Evolutionary conservation across 768 basidiomycete genomes (phyloP).

Genomic region (Mycena galopus): DNA sequence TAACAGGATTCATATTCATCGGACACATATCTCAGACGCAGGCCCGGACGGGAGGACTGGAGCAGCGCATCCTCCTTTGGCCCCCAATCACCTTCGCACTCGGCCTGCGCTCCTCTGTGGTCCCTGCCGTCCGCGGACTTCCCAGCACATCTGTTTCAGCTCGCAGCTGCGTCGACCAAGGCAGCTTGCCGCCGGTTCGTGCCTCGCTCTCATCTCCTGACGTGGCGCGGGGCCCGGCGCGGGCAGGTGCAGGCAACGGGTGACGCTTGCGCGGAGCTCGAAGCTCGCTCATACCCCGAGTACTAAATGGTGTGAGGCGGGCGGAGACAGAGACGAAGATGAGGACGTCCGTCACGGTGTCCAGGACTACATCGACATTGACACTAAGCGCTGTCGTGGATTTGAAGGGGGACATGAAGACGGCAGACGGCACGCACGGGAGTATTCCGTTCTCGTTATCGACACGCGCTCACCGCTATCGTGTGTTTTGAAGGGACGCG

Average conservation of each 20-base stretch:
- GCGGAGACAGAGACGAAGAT: not conserved
- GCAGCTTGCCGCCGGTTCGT: not conserved
- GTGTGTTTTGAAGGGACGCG: not conserved
- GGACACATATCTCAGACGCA: not conserved
- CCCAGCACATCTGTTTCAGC: not conserved
- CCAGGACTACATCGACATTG: not conserved
- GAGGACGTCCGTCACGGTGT: not conserved
- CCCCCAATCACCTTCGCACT: not conserved
- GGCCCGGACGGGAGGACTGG: not conserved
- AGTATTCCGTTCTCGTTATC: not conserved
- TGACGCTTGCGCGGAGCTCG: not conserved
- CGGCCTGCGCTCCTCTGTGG: not conserved
- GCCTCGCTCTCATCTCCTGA: not conserved
- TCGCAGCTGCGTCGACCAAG: constrained; percentile 1
- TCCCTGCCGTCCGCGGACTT: not conserved
- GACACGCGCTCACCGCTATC: not conserved
- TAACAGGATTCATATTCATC: not conserved
- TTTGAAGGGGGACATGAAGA: not conserved
- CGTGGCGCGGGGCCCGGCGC: not conserved
- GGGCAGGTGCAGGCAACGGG: not conserved
- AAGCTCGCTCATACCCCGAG: not conserved
- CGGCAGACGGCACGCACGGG: not conserved
- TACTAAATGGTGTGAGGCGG: not conserved
- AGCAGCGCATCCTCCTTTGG: not conserved
- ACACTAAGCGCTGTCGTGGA: not conserved